Percentiles rank a stretch among this genome's conserved stretches.
phyloP scores from a whole-genome alignment of 768 basidiomycete species.

The Phaeotremella skinneri region DNA sequence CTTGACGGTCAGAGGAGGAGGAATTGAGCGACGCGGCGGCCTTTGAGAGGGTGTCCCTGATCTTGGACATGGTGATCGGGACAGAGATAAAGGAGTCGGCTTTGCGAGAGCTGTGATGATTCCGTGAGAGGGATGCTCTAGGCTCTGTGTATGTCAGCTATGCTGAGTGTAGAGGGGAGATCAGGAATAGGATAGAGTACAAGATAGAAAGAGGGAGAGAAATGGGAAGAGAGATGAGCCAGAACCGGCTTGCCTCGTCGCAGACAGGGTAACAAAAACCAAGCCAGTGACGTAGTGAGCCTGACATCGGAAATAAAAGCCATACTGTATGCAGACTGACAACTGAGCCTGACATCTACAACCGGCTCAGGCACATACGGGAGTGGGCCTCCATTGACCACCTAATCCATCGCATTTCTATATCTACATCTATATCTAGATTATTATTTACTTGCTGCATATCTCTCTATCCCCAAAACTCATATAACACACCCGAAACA shows the following conservation, averaged over 20 bases:
- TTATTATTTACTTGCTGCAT: constrained; percentile 2
- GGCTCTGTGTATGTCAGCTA: too few relatives aligned
- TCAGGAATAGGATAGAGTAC: too few relatives aligned
- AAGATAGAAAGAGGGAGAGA: neutral
- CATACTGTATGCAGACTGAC: too few relatives aligned
- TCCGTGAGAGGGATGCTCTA: too few relatives aligned
- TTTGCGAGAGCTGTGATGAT: too few relatives aligned
- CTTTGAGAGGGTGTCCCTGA: neutral
- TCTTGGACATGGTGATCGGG: neutral
- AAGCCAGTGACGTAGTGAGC: neutral
- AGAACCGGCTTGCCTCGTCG: neutral
- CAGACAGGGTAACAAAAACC: neutral
- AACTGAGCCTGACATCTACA: neutral
- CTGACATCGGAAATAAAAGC: neutral
- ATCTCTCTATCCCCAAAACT: too few relatives aligned
- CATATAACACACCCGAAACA: neutral
- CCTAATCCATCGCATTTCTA: too few relatives aligned
- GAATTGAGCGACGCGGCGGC: neutral
- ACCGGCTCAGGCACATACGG: too few relatives aligned
- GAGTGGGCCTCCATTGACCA: neutral
- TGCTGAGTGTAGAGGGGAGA: too few relatives aligned
- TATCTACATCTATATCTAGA: too few relatives aligned
- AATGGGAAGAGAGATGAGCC: neutral
- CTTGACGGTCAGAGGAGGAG: constrained; percentile 7
- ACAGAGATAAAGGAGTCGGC: too few relatives aligned